A percentile compares a stretch with the other conserved stretches of the same genome.
phyloP scores from a whole-genome alignment of 1,284 basidiomycete species.

The Pseudozyma tsukubaensis region DNA sequence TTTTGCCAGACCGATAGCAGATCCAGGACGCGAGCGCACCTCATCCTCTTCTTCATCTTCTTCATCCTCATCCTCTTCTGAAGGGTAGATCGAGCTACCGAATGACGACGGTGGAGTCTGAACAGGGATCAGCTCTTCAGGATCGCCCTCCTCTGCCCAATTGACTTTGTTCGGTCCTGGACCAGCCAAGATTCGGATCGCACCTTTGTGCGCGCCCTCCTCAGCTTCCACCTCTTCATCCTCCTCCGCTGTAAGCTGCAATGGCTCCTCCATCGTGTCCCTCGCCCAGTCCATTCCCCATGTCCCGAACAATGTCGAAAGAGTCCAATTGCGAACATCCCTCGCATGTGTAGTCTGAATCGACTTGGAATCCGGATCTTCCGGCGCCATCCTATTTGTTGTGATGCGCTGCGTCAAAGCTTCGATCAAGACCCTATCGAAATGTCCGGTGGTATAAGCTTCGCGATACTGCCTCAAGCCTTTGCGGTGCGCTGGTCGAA shows the following conservation, averaged over 20 bases:
- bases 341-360: slow-evolving; percentile 44
- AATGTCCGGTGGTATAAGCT: slow-evolving; percentile 36
- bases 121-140: slow-evolving; percentile 59
- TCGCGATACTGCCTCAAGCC: slow-evolving; percentile 31
- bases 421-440: slow-evolving; percentile 40
- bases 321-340: slow-evolving; percentile 45
- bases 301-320: slow-evolving; percentile 48
- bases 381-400: slow-evolving; percentile 32
- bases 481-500: not conserved
- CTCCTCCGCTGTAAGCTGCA: not conserved
- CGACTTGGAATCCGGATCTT: slow-evolving; percentile 56
- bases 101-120: slow-evolving; percentile 51
- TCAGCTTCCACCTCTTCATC: slow-evolving; percentile 13
- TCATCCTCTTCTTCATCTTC: slow-evolving; percentile 44
- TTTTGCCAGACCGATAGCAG: slow-evolving; percentile 23
- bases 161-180: slow-evolving; percentile 43
- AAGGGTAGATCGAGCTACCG: slow-evolving; percentile 38
- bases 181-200: slow-evolving; percentile 33
- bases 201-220: not conserved
- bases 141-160: slow-evolving; percentile 51
- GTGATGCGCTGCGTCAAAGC: slow-evolving; percentile 39
- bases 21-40: slow-evolving; percentile 46
- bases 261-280: slow-evolving; percentile 51
- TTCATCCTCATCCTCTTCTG: slow-evolving; percentile 28
- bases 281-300: slow-evolving; percentile 63